Evolutionary conservation across 1,284 basidiomycete genomes (phyloP).

Genomic region (Leucoagaricus sp.): DNA sequence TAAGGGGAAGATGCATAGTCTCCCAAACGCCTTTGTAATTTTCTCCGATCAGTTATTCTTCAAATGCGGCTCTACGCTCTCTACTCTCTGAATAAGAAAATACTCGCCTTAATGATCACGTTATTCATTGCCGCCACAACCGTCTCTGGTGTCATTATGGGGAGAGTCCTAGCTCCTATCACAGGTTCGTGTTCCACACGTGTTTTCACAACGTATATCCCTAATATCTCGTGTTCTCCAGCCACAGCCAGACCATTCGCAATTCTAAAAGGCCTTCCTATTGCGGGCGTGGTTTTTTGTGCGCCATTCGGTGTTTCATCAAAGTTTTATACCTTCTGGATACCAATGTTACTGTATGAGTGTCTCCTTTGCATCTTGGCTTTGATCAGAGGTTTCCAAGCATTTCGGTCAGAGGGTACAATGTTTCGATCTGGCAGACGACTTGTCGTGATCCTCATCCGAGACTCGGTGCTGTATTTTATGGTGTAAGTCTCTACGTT

Average conservation of each 20-base stretch:
- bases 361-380: slow-evolving; percentile 51
- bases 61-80: slow-evolving; percentile 65
- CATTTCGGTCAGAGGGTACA: slow-evolving; percentile 36
- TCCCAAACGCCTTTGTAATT: not conserved
- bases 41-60: slow-evolving; percentile 44
- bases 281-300: slow-evolving; percentile 41
- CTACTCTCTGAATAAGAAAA: slow-evolving; percentile 52
- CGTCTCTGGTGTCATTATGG: slow-evolving; percentile 49
- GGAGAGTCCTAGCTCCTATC: slow-evolving; percentile 37
- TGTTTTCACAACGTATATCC: not conserved
- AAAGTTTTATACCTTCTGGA: slow-evolving; percentile 58
- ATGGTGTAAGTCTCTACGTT: slow-evolving; percentile 42
- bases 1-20: slow-evolving; percentile 25
- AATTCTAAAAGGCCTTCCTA: slow-evolving; percentile 23
- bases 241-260: slow-evolving; percentile 4
- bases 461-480: slow-evolving; percentile 59
- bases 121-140: slow-evolving; percentile 42
- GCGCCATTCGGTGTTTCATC: slow-evolving; percentile 36
- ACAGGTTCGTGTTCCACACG: slow-evolving; percentile 34
- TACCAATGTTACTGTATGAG: slow-evolving; percentile 56
- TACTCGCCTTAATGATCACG: slow-evolving; percentile 45
- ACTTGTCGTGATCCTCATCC: slow-evolving; percentile 50
- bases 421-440: slow-evolving; percentile 43
- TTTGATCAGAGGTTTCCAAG: slow-evolving; percentile 46
- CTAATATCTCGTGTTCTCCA: not conserved